phyloP scores from a whole-genome alignment of 2,329 filamentous ascomycete species.

The Aureobasidium subglaciale region DNA sequence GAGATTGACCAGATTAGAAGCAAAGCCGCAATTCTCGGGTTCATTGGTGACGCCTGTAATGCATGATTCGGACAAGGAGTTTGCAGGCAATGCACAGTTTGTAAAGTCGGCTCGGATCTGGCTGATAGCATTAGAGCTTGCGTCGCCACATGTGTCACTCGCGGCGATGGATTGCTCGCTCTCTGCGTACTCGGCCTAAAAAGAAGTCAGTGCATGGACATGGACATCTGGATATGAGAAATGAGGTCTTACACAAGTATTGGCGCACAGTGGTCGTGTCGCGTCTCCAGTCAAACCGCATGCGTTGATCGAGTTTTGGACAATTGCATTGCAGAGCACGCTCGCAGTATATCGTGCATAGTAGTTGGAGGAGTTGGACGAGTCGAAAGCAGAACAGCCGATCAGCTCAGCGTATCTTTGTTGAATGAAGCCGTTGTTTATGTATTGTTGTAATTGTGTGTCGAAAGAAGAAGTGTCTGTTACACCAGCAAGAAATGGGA shows the following conservation, averaged over 20 bases:
- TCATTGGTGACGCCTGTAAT: constrained; percentile 74
- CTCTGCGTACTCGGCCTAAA: constrained; percentile 69
- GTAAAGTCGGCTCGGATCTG: constrained; percentile 90
- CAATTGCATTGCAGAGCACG: constrained; percentile 85
- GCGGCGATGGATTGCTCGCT: constrained; percentile 81
- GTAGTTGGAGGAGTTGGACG: constrained; percentile 69
- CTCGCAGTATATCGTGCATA: constrained; percentile 93
- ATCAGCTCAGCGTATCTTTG: constrained; percentile 72
- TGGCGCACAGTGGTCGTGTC: constrained; percentile 74
- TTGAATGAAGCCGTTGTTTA: constrained; percentile 67
- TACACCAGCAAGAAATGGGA: constrained; percentile 78
- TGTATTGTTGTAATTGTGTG: constrained; percentile 61
- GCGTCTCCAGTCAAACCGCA: constrained; percentile 61
- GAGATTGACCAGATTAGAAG: constrained; percentile 61
- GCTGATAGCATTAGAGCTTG: constrained; percentile 52
- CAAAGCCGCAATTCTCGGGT: constrained; percentile 78
- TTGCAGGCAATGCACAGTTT: constrained; percentile 75
- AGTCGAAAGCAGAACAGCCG: constrained; percentile 70
- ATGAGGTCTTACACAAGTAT: constrained; percentile 74
- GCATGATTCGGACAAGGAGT: constrained; percentile 68
- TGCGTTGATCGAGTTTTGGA: constrained; percentile 72
- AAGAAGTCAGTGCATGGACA: constrained; percentile 5
- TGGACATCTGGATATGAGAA: too few species aligned
- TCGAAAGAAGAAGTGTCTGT: constrained; percentile 73
- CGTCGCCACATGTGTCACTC: constrained; percentile 62